Conservation (phyloP, 2,329 filamentous ascomycete species). For the Colletotrichum higginsianum region DNA sequence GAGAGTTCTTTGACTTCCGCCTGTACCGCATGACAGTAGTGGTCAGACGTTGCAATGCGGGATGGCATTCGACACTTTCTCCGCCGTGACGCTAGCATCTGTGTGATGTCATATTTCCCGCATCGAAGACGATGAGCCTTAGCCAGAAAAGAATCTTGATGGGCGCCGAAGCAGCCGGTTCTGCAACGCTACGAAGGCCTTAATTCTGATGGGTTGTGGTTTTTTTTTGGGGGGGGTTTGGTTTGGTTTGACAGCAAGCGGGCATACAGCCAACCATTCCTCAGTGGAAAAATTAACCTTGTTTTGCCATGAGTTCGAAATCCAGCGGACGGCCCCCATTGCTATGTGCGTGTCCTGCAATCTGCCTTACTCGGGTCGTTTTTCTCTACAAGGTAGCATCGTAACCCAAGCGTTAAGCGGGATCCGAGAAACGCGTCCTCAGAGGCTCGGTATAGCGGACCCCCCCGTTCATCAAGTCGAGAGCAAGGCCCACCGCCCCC, state of each 20-base stretch:
- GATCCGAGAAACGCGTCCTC: conserved; percentile 30
- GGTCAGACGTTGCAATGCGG: neutral
- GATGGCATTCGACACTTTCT: neutral
- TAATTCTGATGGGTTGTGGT: neutral
- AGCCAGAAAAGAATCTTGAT: neutral
- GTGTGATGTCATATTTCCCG: conserved; percentile 27
- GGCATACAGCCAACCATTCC: neutral
- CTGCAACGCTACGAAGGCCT: conserved; percentile 3
- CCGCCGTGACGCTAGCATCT: neutral
- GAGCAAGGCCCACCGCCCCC: neutral
- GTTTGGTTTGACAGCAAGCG: neutral
- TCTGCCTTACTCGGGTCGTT: neutral
- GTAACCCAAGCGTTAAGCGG: neutral
- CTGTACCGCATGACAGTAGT: conserved; percentile 10
- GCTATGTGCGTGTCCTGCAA: neutral
- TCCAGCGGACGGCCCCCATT: neutral
- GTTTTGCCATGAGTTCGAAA: neutral
- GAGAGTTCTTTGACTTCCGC: neutral
- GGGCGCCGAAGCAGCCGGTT: neutral
- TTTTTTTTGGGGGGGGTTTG: no score
- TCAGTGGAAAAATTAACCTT: neutral
- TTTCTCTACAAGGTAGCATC: neutral
- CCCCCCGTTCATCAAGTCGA: conserved; percentile 5
- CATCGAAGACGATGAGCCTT: conserved; percentile 5
- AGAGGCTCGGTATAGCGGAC: conserved; percentile 16